These are phyloP conservation scores for Syzygium malaccense DNA, from an alignment of 441 rosid genomes.

Conservation along the genomic window DNA sequence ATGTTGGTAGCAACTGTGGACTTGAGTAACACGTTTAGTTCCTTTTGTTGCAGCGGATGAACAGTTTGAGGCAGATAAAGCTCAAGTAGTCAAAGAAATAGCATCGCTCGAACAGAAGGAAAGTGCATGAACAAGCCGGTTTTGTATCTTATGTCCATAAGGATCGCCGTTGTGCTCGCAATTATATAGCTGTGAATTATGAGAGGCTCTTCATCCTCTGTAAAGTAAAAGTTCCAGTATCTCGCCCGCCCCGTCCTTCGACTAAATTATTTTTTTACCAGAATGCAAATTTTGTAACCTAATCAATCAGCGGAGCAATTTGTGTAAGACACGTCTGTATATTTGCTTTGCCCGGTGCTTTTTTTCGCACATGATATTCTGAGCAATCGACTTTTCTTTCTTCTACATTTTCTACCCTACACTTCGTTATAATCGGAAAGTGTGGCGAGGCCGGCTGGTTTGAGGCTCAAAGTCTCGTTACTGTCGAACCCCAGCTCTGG, in stretches of 20 bases:
- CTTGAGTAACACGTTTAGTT: background rate
- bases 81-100: slow-evolving; percentile 40
- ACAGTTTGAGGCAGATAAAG: slow-evolving; percentile 52
- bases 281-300: background rate
- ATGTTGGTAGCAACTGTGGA: background rate
- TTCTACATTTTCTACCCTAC: background rate
- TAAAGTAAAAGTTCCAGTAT: background rate
- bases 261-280: background rate
- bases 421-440: background rate
- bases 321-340: background rate
- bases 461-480: background rate
- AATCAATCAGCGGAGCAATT: background rate
- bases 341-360: background rate
- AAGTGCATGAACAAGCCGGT: slow-evolving; percentile 7
- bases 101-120: slow-evolving; percentile 29
- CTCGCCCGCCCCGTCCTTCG: background rate
- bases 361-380: background rate
- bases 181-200: background rate
- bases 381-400: background rate
- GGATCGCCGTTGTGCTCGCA: background rate
- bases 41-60: slow-evolving; percentile 32
- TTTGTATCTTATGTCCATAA: background rate
- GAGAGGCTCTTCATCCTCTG: background rate
- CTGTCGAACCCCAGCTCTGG: background rate
- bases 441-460: background rate